A percentile compares a stretch with the other conserved stretches of the same genome.
Conservation (phyloP, 306 rosid genomes). For the Fragaria vesca region DNA sequence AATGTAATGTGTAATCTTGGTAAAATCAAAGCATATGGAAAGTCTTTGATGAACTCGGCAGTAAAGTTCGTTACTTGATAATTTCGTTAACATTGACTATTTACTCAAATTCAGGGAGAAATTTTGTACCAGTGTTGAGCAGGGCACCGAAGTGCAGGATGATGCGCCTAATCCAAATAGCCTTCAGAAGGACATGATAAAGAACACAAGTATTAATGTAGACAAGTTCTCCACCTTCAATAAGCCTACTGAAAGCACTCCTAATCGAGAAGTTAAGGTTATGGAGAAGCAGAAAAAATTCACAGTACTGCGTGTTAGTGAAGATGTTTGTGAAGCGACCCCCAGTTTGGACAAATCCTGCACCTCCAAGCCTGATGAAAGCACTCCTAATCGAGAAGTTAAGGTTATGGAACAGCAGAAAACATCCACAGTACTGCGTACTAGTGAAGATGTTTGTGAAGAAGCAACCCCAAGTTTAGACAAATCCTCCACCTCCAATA, state of each 20-base stretch:
- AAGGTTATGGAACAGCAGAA: constrained; percentile 9
- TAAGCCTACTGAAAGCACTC: constrained; percentile 26
- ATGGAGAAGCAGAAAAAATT: constrained; percentile 10
- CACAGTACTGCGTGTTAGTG: constrained; percentile 10
- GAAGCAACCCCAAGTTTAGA: not conserved
- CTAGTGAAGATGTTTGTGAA: not conserved
- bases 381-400: not conserved
- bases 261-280: not conserved
- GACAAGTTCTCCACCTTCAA: constrained; percentile 21
- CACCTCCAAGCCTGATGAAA: constrained; percentile 21
- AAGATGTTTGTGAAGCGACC: not conserved
- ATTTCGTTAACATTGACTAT: not conserved
- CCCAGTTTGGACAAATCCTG: not conserved
- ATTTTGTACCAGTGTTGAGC: constrained; percentile 38
- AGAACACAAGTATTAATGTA: not conserved
- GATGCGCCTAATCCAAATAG: constrained; percentile 31
- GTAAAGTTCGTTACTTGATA: not conserved
- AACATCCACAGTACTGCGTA: constrained; percentile 9
- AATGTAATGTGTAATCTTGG: not conserved
- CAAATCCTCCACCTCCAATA: constrained; percentile 17
- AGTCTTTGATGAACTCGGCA: not conserved
- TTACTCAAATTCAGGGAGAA: constrained; percentile 54
- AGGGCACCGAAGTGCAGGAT: constrained; percentile 15
- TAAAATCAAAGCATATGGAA: not conserved
- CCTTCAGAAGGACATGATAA: constrained; percentile 21